Base-by-base conservation (phyloP, 2,329 filamentous ascomycete species). In the Curvularia verruculosa region DNA sequence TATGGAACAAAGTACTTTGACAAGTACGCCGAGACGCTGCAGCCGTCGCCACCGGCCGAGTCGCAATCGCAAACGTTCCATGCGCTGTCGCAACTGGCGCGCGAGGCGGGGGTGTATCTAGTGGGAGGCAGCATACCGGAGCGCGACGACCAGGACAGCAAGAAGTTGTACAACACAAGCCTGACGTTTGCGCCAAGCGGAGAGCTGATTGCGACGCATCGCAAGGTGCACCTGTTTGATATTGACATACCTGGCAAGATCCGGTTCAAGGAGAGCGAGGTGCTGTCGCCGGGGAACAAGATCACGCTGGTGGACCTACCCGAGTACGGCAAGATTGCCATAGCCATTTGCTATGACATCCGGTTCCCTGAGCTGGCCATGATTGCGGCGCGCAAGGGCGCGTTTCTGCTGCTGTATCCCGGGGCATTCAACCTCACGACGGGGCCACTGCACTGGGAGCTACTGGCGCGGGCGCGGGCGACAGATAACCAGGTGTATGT, bases 391-490 rank as follows among this genome's bases (percentile, higher is more conserved):
- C 84, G 95, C 29, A 87, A 87, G 65, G 92, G 89, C n/a, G 89
- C 87, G 56, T 99, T 99, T 76, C 83, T 91, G 44, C 85, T 98
- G 52, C 75, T 98, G 18, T 98, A 97, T 77, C 95, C 95, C 0
- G 95, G 92, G n/a, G 95, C 95, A 1, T 99, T 99, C 83, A 99
- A 98, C 78, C 82, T 90, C 58, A 96, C 92, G 0, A 99, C 95
- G 0, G 95, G 95, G 0, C 89, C 90, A 5, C 78, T 98, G 75
- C 95, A 99, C 78, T 99, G 95, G 95, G 84, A 87, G 56, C 80
- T 99, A 64, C 85, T 90, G 69, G 94, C 88, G 1, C 85, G 91
- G 64, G 92, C 90, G 13, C 83, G 95, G 60, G 95, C 94, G 5
- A 84, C 96, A 67, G 94, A 99, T 73, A 98, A 98, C 74, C 92